Evolutionary conservation across 768 basidiomycete species (phyloP).

Genomic region (Suillus brevipes): DNA sequence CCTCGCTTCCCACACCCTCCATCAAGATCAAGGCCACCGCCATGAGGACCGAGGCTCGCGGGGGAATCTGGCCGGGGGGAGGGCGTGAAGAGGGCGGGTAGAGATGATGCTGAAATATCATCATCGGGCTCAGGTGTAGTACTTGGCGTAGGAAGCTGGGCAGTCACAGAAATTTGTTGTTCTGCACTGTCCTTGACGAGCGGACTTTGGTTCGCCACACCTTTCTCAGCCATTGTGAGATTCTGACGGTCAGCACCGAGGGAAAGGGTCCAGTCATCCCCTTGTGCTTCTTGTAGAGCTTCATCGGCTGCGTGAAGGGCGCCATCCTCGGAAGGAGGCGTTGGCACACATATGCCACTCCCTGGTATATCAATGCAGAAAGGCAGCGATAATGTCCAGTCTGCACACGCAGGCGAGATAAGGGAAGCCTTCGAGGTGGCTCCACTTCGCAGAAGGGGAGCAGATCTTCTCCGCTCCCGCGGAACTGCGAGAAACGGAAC

Average conservation of each 20-base stretch:
- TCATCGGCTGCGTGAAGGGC: constrained; percentile 2
- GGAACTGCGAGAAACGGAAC: constrained; percentile 20
- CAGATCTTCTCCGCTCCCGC: constrained; percentile 33
- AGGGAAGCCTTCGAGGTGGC: neutral
- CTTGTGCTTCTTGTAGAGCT: constrained; percentile 12
- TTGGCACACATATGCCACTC: constrained; percentile 7
- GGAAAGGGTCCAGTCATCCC: constrained; percentile 32
- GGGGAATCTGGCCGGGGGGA: constrained; percentile 14
- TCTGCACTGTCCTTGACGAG: constrained; percentile 4
- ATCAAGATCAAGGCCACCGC: constrained; percentile 31
- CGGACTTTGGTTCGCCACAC: neutral
- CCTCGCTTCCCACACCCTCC: constrained; percentile 33
- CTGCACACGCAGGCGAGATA: constrained; percentile 8
- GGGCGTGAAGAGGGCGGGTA: neutral
- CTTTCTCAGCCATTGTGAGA: constrained; percentile 1
- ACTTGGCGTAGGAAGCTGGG: constrained; percentile 30
- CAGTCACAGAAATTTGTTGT: constrained; percentile 8
- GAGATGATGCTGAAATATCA: neutral
- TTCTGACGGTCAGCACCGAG: constrained; percentile 32
- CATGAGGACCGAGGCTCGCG: constrained; percentile 27
- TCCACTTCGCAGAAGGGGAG: constrained; percentile 24
- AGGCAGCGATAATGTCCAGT: constrained; percentile 34
- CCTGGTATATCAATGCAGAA: constrained; percentile 31
- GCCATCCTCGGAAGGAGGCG: constrained; percentile 8
- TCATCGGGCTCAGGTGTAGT: constrained; percentile 24